A percentile compares a stretch with the other conserved stretches of the same genome.
phyloP scores from a whole-genome alignment of 2,329 filamentous ascomycete genomes.

The Ophiostoma montium region DNA sequence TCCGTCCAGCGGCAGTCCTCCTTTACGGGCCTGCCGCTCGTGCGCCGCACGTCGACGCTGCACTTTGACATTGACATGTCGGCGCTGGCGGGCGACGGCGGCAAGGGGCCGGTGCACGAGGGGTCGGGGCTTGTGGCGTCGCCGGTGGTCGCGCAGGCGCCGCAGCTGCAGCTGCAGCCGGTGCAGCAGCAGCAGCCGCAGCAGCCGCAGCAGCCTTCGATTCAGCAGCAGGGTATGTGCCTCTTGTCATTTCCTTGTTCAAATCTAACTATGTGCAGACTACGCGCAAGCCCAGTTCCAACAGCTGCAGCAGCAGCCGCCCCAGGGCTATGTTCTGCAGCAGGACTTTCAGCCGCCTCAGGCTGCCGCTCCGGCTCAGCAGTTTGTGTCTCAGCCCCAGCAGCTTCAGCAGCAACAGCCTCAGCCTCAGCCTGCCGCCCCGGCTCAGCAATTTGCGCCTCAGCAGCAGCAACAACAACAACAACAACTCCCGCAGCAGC shows the following conservation, averaged over 20 bases:
- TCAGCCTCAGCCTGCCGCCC: too few relatives aligned
- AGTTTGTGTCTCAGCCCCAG: too few relatives aligned
- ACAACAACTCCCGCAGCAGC: background rate
- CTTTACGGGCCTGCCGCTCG: slow-evolving; percentile 44
- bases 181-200: slow-evolving; percentile 1
- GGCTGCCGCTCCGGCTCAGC: too few relatives aligned
- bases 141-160: background rate
- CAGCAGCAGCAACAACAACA: background rate
- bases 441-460: too few relatives aligned
- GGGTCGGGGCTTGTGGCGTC: slow-evolving; percentile 7
- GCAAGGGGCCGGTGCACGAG: slow-evolving; percentile 12
- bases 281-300: background rate
- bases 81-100: slow-evolving; percentile 18
- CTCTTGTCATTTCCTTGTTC: too few relatives aligned
- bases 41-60: slow-evolving; percentile 38
- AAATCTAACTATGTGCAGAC: too few relatives aligned
- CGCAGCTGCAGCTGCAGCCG: background rate
- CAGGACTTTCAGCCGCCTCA: too few relatives aligned
- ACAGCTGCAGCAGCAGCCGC: too few relatives aligned
- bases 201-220: background rate
- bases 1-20: slow-evolving; percentile 26
- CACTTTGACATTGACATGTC: slow-evolving; percentile 26
- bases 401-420: too few relatives aligned
- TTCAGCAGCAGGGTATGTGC: too few relatives aligned
- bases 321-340: too few relatives aligned